A percentile compares a stretch with the other conserved stretches of the same genome.
phyloP scores from a whole-genome alignment of 2,329 filamentous ascomycete genomes.

The Ophiocordyceps sinensis region DNA sequence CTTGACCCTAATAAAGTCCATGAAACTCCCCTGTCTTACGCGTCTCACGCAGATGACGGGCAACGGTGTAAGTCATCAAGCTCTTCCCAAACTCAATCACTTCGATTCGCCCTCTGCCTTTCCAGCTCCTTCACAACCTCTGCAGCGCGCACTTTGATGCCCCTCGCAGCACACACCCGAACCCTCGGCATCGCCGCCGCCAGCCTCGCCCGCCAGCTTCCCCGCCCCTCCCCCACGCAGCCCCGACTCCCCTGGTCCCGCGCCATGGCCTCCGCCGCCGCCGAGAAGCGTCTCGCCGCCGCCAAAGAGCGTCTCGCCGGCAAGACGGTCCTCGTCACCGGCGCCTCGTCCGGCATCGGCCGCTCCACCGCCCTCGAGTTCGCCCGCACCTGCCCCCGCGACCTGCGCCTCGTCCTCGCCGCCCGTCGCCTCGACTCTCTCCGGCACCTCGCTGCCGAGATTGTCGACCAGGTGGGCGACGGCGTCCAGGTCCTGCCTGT shows the following conservation, averaged over 20 bases:
- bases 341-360: conserved; percentile 87
- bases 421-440: conserved; percentile 74
- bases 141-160: no score
- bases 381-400: conserved; percentile 65
- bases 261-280: conserved; percentile 35
- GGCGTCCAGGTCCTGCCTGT: conserved; percentile 74
- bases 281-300: conserved; percentile 65
- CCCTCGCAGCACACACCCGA: no score
- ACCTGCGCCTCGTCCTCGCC: conserved; percentile 74
- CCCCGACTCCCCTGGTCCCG: not conserved
- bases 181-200: no score
- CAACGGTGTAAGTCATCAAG: no score
- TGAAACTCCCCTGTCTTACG: no score
- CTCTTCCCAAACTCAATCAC: no score
- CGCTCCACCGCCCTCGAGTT: conserved; percentile 78
- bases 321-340: conserved; percentile 87
- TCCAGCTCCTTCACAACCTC: no score
- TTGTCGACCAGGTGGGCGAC: conserved; percentile 58
- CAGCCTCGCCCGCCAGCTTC: no score
- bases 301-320: conserved; percentile 73
- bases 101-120: no score
- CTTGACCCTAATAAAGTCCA: no score
- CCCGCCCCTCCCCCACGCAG: no score
- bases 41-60: no score
- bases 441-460: conserved; percentile 61